These are phyloP conservation scores for Pseudocercospora fijiensis DNA, from an alignment of 2,329 filamentous ascomycete species.

Conservation along the genomic window DNA sequence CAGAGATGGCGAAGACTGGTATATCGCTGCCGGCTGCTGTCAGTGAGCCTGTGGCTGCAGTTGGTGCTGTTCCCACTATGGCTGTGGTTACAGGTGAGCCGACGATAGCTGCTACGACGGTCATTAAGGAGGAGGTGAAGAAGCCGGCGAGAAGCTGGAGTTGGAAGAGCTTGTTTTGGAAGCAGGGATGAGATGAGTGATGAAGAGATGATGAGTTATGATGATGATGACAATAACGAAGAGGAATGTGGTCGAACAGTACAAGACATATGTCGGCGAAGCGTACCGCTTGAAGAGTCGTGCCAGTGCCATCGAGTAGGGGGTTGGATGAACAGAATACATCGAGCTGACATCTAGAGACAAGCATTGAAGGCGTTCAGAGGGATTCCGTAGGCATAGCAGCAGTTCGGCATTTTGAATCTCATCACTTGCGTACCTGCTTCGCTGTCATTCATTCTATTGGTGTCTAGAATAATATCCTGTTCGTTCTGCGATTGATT, in stretches of 20 bases:
- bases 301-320: too few relatives aligned
- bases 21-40: conserved; percentile 20
- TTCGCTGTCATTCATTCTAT: too few relatives aligned
- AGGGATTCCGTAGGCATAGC: not conserved
- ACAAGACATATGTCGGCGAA: not conserved
- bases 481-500: too few relatives aligned
- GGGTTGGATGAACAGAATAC: not conserved
- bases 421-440: not conserved
- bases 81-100: conserved; percentile 9
- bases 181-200: conserved; percentile 10
- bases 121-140: conserved; percentile 5
- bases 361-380: not conserved
- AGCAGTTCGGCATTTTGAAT: not conserved
- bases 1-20: conserved; percentile 21
- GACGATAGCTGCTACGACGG: not conserved
- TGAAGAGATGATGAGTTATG: not conserved
- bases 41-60: conserved; percentile 1
- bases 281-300: not conserved
- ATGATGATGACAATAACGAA: not conserved
- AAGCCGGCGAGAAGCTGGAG: conserved; percentile 3
- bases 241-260: not conserved
- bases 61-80: conserved; percentile 1
- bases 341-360: not conserved
- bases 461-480: too few relatives aligned
- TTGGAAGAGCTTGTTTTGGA: conserved; percentile 24